Evolutionary conservation across 1,284 basidiomycete species (phyloP), one percentile per base, ranked within the genome.

Genomic region (Cutaneotrichosporon cyanovorans): DNA sequence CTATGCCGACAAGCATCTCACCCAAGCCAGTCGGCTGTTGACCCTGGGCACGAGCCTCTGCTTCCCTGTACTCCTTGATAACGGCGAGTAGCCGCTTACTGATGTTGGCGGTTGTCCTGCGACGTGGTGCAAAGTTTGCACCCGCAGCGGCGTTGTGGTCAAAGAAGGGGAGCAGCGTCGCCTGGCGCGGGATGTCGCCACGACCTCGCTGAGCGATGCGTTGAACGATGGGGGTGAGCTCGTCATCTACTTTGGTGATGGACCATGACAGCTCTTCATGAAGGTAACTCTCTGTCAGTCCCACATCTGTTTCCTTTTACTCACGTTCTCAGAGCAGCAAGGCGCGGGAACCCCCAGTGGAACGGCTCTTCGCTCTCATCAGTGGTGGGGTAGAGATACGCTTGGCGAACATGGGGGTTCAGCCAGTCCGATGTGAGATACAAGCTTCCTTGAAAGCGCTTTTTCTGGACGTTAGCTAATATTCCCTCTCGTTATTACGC

Each of bases 331-430:
- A 96, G 77, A 1, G 84, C 88, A 60, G 96, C 90, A 2, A 99
- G 79, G 64, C 97, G 92, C 6, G 93, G 91, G 53, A 93, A 75
- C 9, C 90, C 93, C 95, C 95, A 99, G 60, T 89, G 87, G 67
- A 99, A 98, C 0, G 87, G 84, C 62, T 98, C 92, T 45, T 90
- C 83, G 3, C 89, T 93, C 42, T 81, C 79, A 65, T 97, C 92
- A 5, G 96, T 86, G 0, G 81, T 79, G 0, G 95, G 93, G 59
- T 89, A 80, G 56, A 85, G 84, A 70, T 99, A 99, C 1, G 91
- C 95, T 50, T 92, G 87, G 50, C 84, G 77, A 43, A 98, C 92
- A 9, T 80, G 79, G 15, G 84, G 76, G 66, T 95, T 90, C 0
- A 95, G 95, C 91, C 93, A 99, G 30, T 89, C 69, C 9, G 71